phyloP scores from a whole-genome alignment of 257 asterid species.

The Lycium barbarum region DNA sequence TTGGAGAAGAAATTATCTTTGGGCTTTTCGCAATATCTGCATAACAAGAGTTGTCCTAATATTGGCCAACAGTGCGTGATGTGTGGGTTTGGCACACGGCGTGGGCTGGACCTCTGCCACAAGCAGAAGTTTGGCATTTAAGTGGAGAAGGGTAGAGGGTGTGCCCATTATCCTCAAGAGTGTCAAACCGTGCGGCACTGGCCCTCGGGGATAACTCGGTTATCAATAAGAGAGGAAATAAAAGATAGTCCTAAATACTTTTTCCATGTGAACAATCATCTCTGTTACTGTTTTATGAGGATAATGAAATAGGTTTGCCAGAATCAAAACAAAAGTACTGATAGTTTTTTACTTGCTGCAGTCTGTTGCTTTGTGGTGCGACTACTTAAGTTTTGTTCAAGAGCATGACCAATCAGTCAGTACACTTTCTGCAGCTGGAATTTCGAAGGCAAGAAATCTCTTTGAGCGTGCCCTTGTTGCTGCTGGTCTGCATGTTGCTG shows the following conservation, averaged over 20 bases:
- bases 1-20: background rate
- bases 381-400: constrained; percentile 83
- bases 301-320: background rate
- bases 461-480: constrained; percentile 95
- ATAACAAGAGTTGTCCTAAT: background rate
- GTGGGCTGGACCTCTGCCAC: background rate
- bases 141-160: background rate
- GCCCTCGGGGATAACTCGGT: background rate
- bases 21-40: background rate
- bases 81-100: background rate
- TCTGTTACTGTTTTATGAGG: background rate
- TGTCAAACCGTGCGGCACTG: background rate
- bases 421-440: constrained; percentile 65
- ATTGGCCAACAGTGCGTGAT: background rate
- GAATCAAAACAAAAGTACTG: constrained; percentile 19
- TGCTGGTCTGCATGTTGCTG: constrained; percentile 82
- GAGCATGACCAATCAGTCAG: constrained; percentile 67
- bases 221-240: background rate
- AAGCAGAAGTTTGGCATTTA: background rate
- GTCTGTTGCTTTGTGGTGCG: constrained; percentile 94
- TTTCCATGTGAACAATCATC: constrained; percentile 5
- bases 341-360: constrained; percentile 47
- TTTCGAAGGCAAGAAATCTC: constrained; percentile 75
- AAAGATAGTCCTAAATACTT: background rate
- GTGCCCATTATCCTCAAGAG: background rate